Conservation (phyloP, 1,139 yeast species). For the Kodamaea anthophila region DNA sequence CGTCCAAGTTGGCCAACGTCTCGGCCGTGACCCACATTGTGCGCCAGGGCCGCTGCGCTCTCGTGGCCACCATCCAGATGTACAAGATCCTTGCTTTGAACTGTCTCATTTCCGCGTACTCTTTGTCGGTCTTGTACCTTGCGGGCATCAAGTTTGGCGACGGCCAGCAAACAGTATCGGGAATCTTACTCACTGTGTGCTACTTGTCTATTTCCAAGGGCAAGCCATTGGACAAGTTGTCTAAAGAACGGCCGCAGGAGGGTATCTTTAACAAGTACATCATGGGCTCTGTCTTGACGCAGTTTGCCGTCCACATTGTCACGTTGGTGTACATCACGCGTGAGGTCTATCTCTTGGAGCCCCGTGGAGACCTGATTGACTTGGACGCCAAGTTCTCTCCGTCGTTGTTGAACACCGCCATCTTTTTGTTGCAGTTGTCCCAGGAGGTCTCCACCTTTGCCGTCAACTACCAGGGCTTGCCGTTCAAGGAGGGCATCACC, state of each 20-base stretch:
- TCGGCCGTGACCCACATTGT: conserved; percentile 88
- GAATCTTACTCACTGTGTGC: conserved; percentile 85
- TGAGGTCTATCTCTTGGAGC: conserved; percentile 82
- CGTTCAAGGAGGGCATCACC: conserved; percentile 85
- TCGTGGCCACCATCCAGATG: conserved; percentile 97
- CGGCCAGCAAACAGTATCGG: conserved; percentile 92
- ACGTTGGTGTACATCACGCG: conserved; percentile 77
- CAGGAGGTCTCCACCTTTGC: conserved; percentile 98
- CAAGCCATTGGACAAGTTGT: conserved; percentile 79
- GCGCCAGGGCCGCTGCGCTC: conserved; percentile 98
- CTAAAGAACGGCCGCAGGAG: conserved; percentile 95
- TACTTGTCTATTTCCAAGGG: conserved; percentile 95
- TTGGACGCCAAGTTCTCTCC: conserved; percentile 86
- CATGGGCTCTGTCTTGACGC: conserved; percentile 96
- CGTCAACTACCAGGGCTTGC: conserved; percentile 95
- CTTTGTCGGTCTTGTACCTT: conserved; percentile 84
- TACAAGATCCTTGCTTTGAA: conserved; percentile 94
- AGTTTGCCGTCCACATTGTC: conserved; percentile 85
- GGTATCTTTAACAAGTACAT: conserved; percentile 93
- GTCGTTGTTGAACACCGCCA: conserved; percentile 90
- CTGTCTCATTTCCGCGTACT: conserved; percentile 94
- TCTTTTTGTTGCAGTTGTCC: conserved; percentile 87
- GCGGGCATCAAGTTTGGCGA: conserved; percentile 99
- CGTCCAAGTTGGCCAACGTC: conserved; percentile 89
- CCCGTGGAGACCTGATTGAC: conserved; percentile 84